Evolutionary conservation across 2,329 filamentous ascomycete genomes (phyloP).

Genomic region (Myrmaecium sp.): DNA sequence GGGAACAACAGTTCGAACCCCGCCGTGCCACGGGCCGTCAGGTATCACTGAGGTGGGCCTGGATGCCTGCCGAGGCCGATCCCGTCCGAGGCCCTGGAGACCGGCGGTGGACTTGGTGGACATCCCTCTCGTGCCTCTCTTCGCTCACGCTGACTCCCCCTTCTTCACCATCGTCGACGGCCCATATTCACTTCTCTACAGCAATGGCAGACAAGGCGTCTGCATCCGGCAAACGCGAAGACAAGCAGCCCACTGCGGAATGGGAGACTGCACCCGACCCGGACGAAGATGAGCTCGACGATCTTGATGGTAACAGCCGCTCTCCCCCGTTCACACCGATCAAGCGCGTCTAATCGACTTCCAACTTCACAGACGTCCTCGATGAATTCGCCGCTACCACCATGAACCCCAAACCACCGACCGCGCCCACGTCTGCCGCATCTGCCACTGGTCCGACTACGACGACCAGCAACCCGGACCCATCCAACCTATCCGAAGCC

Average conservation of each 20-base stretch:
- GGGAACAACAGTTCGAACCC: too few relatives aligned
- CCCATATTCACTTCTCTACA: background rate
- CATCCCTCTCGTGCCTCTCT: too few relatives aligned
- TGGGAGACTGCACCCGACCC: conserved; percentile 52
- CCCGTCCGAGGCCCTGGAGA: too few relatives aligned
- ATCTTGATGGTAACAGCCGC: conserved; percentile 58
- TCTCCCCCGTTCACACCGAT: conserved; percentile 1
- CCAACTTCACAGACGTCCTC: conserved; percentile 57
- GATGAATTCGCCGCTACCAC: conserved; percentile 69
- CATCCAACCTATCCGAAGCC: conserved; percentile 38
- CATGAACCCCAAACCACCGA: conserved; percentile 30
- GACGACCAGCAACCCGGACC: conserved; percentile 12
- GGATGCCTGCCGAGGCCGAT: too few relatives aligned
- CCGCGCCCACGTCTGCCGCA: conserved; percentile 7
- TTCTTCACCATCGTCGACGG: too few relatives aligned
- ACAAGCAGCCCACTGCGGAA: conserved; percentile 4
- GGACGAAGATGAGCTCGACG: conserved; percentile 82
- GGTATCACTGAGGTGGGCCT: too few relatives aligned
- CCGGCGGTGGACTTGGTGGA: too few relatives aligned
- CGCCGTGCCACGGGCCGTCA: too few relatives aligned
- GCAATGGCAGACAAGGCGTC: conserved; percentile 5
- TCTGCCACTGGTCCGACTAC: conserved; percentile 9
- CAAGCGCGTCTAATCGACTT: too few relatives aligned
- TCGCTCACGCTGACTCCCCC: too few relatives aligned
- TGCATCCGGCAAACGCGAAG: conserved; percentile 5